Evolutionary conservation across 2,329 filamentous ascomycete genomes (phyloP).

Genomic region (Cladophialophora yegresii): DNA sequence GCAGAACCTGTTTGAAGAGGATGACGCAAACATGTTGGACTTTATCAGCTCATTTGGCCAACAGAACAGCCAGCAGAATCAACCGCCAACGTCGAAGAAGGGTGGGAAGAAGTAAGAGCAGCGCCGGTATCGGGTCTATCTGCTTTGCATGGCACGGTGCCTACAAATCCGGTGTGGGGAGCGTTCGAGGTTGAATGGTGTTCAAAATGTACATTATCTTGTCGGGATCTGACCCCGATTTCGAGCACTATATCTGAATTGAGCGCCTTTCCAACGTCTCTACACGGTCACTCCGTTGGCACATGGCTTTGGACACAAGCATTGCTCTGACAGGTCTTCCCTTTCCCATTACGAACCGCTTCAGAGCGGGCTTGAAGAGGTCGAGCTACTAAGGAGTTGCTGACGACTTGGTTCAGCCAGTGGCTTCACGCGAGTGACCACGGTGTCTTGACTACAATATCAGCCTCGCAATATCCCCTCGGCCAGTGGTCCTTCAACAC

Average conservation of each 20-base stretch:
- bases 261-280: background rate
- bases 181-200: background rate
- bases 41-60: slow-evolving; percentile 56
- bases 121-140: background rate
- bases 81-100: slow-evolving; percentile 40
- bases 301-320: background rate
- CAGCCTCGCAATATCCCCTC: background rate
- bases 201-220: background rate
- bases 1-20: slow-evolving; percentile 50
- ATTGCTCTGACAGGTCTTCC: background rate
- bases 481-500: background rate
- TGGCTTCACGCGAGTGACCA: background rate
- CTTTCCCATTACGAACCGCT: background rate
- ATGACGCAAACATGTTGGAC: slow-evolving; percentile 60
- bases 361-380: background rate
- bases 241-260: background rate
- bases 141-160: background rate
- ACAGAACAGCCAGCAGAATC: slow-evolving; percentile 36
- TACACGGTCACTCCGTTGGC: background rate
- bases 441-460: background rate
- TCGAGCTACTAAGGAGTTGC: background rate
- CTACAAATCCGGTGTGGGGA: background rate
- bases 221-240: background rate
- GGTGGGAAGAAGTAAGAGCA: slow-evolving; percentile 28
- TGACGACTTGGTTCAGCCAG: background rate